Conservation (phyloP, 2,329 filamentous ascomycete genomes). For the Colletotrichum endophyticum region DNA sequence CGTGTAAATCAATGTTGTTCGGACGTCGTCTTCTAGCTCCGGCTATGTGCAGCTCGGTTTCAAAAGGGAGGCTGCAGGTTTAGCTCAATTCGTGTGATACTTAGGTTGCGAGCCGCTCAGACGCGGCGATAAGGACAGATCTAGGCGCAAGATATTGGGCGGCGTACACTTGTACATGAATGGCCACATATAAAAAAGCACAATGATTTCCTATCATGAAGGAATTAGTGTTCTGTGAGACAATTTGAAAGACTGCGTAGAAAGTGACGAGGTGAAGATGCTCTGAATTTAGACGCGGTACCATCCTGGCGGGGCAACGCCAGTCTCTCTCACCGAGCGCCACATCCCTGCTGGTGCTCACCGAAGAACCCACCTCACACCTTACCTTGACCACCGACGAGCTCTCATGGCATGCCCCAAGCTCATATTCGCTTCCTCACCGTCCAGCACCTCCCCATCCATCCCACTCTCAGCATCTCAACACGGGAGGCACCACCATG, state of each 20-base stretch:
- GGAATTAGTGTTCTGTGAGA: background rate
- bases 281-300: background rate
- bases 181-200: background rate
- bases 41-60: background rate
- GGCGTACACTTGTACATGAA: background rate
- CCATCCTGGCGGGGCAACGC: background rate
- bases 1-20: conserved; percentile 38
- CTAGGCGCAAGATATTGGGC: background rate
- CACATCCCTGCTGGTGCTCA: background rate
- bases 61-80: background rate
- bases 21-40: background rate
- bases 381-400: background rate
- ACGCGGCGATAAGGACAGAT: background rate
- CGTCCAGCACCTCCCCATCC: background rate
- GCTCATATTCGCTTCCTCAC: background rate
- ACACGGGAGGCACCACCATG: conserved; percentile 43
- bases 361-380: conserved; percentile 10
- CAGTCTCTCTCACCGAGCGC: background rate
- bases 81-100: background rate
- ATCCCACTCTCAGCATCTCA: background rate
- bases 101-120: background rate
- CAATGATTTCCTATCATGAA: background rate
- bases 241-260: background rate
- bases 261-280: background rate
- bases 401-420: background rate